Conservation (phyloP, 2,329 filamentous ascomycete genomes). For the Aspergillus fijiensis region DNA sequence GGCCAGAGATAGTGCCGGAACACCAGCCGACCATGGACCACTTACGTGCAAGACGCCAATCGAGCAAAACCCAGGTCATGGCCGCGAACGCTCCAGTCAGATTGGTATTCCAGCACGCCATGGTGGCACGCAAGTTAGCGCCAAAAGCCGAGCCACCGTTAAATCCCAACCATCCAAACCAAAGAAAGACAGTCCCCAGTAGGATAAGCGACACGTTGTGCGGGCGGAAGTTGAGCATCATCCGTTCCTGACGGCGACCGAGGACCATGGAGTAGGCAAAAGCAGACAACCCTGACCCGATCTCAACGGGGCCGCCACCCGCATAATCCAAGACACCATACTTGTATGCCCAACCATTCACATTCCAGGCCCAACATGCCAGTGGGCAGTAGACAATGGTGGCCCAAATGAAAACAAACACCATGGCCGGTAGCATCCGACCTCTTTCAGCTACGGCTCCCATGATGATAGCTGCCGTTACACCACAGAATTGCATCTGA, state of each 20-base stretch:
- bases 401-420: slow-evolving; percentile 95
- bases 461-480: slow-evolving; percentile 87
- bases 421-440: slow-evolving; percentile 86
- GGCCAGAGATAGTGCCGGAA: slow-evolving; percentile 80
- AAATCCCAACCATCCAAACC: slow-evolving; percentile 99
- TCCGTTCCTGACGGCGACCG: slow-evolving; percentile 93
- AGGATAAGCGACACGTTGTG: slow-evolving; percentile 98
- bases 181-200: slow-evolving; percentile 89
- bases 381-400: slow-evolving; percentile 97
- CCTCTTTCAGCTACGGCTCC: slow-evolving; percentile 93
- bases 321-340: slow-evolving; percentile 96
- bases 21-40: slow-evolving; percentile 95
- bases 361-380: slow-evolving; percentile 95
- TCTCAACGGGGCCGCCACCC: slow-evolving; percentile 95
- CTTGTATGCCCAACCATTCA: slow-evolving; percentile 86
- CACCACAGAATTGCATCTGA: slow-evolving; percentile 95
- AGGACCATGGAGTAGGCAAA: slow-evolving; percentile 95
- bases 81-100: slow-evolving; percentile 87
- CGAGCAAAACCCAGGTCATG: slow-evolving; percentile 91
- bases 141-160: slow-evolving; percentile 95
- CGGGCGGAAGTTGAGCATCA: slow-evolving; percentile 99
- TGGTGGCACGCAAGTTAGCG: slow-evolving; percentile 87
- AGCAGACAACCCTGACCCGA: slow-evolving; percentile 87
- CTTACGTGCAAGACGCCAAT: slow-evolving; percentile 91
- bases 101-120: slow-evolving; percentile 98